Conservation (phyloP, 176 grass and related monocot genomes). For the Lolium multiflorum region DNA sequence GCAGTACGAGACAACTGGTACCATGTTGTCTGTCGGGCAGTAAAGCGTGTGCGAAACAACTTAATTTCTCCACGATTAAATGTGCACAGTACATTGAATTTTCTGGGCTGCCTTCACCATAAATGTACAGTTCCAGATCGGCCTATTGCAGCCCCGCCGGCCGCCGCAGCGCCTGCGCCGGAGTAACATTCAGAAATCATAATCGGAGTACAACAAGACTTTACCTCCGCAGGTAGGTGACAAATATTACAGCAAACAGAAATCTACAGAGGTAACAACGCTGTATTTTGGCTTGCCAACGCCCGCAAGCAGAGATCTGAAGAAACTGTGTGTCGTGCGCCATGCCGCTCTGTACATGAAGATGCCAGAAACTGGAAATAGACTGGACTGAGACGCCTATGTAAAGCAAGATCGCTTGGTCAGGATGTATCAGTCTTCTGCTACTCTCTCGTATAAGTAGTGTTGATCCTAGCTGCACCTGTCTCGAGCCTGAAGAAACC, state of each 20-base stretch:
- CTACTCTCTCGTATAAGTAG: not conserved
- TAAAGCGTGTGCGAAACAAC: conserved; percentile 12
- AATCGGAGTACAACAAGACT: not conserved
- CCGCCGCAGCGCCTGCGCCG: not conserved
- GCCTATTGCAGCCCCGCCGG: not conserved
- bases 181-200: conserved; percentile 8
- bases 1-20: not conserved
- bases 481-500: not conserved
- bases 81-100: conserved; percentile 52
- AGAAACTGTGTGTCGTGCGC: not conserved
- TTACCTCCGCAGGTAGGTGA: not conserved
- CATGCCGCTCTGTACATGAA: conserved; percentile 6
- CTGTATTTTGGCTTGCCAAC: too few relatives aligned
- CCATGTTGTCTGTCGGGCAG: conserved; percentile 35
- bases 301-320: not conserved
- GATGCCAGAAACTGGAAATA: not conserved
- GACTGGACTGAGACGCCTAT: conserved; percentile 5
- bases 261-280: not conserved
- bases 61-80: conserved; percentile 31
- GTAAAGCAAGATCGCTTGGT: not conserved
- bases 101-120: conserved; percentile 33
- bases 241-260: conserved; percentile 17
- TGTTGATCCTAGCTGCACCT: not conserved
- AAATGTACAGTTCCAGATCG: conserved; percentile 55
- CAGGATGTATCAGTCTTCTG: not conserved